phyloP scores from a whole-genome alignment of 2,329 filamentous ascomycete species.

The Phaeoacremonium minimum region DNA sequence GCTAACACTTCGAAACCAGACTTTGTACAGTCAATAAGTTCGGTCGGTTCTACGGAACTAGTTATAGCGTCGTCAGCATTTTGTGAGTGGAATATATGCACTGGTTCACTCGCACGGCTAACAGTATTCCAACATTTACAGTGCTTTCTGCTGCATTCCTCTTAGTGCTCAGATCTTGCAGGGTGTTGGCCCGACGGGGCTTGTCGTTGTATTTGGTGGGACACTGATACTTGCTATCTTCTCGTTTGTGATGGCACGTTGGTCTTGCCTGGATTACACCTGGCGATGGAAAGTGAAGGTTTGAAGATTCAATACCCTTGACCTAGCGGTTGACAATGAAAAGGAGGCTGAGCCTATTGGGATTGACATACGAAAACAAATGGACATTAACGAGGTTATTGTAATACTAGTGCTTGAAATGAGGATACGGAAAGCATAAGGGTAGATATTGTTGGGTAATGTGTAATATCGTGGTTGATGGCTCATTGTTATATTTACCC shows the following conservation, averaged over 20 bases:
- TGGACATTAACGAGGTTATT: too few species aligned
- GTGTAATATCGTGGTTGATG: too few species aligned
- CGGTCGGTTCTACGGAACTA: neutral
- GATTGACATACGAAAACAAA: too few species aligned
- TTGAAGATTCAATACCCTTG: too few species aligned
- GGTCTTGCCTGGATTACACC: neutral
- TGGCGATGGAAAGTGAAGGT: neutral
- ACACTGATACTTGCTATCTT: neutral
- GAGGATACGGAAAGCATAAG: too few species aligned
- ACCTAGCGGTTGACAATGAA: too few species aligned
- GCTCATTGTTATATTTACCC: too few species aligned
- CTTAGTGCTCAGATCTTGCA: neutral
- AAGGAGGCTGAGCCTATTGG: too few species aligned
- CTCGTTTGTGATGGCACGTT: neutral
- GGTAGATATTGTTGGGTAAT: too few species aligned
- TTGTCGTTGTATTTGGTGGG: neutral
- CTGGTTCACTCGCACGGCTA: neutral
- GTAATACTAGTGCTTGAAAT: too few species aligned
- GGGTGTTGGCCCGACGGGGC: neutral
- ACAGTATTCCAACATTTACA: neutral
- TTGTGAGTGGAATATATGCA: neutral
- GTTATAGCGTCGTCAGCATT: neutral
- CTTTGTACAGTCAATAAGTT: neutral
- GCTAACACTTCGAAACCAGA: neutral
- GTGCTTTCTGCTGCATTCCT: neutral